phyloP scores from a whole-genome alignment of 495 filamentous ascomycete genomes.

The Talaromyces stipitatus region DNA sequence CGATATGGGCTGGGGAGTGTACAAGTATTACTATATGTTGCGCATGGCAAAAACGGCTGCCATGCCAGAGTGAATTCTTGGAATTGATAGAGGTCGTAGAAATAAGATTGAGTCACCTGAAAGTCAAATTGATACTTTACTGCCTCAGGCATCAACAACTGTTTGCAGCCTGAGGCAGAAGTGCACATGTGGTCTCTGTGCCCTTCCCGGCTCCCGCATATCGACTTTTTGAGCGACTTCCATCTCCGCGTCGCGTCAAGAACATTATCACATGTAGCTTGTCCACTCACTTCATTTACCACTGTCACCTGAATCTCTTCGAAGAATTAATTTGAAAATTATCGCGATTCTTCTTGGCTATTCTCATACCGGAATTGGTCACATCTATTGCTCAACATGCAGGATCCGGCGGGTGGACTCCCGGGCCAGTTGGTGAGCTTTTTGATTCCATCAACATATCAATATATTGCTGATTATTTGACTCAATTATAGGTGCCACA shows the following conservation, averaged over 20 bases:
- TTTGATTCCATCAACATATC: conserved; percentile 1
- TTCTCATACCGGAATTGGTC: background rate
- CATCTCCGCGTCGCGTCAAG: conserved; percentile 37
- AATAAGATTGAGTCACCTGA: background rate
- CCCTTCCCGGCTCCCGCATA: conserved; percentile 15
- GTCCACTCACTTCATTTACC: background rate
- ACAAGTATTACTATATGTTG: background rate
- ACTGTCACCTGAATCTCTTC: background rate
- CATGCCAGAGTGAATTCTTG: background rate
- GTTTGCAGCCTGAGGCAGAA: conserved; percentile 3
- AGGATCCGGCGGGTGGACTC: conserved; percentile 58
- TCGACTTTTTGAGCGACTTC: conserved; percentile 14
- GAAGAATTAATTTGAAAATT: background rate
- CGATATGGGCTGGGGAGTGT: background rate
- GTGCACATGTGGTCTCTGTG: conserved; percentile 11
- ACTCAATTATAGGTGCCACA: conserved; percentile 59
- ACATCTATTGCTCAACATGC: conserved; percentile 39
- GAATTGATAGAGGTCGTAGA: background rate
- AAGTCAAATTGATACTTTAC: background rate
- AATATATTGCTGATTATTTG: conserved; percentile 13
- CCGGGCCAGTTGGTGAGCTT: conserved; percentile 51
- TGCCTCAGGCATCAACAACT: background rate
- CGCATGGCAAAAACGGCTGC: background rate
- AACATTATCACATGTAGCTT: background rate
- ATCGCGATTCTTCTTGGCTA: background rate